phyloP scores from a whole-genome alignment of 2,329 filamentous ascomycete species.

The Stagonosporopsis chrysanthemi region DNA sequence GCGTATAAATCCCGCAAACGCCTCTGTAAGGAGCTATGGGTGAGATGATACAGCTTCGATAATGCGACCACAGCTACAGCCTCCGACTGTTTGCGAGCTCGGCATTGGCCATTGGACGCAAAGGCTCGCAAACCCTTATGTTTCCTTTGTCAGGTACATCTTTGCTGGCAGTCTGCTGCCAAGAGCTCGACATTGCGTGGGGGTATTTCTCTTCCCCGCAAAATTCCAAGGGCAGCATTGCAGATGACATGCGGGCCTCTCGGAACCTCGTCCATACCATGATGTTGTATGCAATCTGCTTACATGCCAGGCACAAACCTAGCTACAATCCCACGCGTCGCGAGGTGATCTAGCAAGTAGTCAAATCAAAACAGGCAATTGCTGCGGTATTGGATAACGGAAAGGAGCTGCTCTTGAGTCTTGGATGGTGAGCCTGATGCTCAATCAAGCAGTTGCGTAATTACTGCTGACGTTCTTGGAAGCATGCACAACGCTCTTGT shows the following conservation, averaged over 20 bases:
- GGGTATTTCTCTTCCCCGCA: slow-evolving; percentile 12
- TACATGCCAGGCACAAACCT: neutral
- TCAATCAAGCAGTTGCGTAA: neutral
- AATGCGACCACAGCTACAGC: neutral
- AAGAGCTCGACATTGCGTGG: slow-evolving; percentile 17
- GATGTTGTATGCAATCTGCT: neutral
- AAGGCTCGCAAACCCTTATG: neutral
- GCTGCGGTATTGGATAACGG: neutral
- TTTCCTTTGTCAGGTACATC: slow-evolving; percentile 1
- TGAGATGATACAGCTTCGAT: slow-evolving; percentile 1
- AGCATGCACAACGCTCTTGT: slow-evolving; percentile 34
- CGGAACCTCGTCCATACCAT: neutral
- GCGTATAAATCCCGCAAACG: slow-evolving; percentile 31
- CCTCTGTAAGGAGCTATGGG: slow-evolving; percentile 7
- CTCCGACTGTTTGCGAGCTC: neutral
- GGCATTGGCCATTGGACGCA: neutral
- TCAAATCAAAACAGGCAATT: neutral
- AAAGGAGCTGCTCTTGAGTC: neutral
- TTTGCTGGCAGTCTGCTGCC: slow-evolving; percentile 23
- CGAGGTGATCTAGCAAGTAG: neutral
- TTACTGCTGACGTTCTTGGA: slow-evolving; percentile 19
- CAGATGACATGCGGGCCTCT: neutral
- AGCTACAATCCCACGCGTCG: neutral
- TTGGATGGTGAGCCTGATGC: neutral
- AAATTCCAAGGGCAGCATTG: neutral